Evolutionary conservation across 2,329 filamentous ascomycete species (phyloP).

Genomic region (Emergomyces pasteurianus): DNA sequence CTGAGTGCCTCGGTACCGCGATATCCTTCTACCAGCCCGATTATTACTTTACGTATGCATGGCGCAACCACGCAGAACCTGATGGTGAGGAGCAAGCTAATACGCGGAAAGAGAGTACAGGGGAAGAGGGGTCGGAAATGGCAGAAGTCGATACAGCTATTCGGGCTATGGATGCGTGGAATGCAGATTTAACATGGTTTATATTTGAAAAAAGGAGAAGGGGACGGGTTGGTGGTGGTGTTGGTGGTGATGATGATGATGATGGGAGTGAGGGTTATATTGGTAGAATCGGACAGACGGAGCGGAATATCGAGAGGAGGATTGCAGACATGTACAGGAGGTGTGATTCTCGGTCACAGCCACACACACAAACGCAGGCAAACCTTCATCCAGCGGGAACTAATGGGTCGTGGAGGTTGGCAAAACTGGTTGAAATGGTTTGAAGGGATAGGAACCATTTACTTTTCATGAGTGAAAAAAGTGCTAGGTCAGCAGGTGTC

Average conservation of each 20-base stretch:
- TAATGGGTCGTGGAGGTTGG: not conserved
- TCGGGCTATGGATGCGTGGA: constrained; percentile 31
- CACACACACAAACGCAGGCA: not conserved
- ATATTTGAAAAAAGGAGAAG: constrained; percentile 19
- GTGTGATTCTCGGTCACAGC: not conserved
- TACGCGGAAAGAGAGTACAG: constrained; percentile 9
- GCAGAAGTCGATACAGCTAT: constrained; percentile 17
- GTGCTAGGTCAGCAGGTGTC: no score
- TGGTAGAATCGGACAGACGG: not conserved
- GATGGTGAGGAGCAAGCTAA: constrained; percentile 5
- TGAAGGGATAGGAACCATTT: not conserved
- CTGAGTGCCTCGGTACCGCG: constrained; percentile 27
- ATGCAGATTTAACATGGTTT: constrained; percentile 31
- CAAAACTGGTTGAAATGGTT: not conserved
- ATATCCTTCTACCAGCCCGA: constrained; percentile 24
- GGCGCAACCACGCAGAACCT: not conserved
- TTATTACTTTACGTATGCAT: constrained; percentile 20
- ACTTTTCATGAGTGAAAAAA: not conserved
- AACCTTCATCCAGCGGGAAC: not conserved
- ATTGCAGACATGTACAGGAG: constrained; percentile 1
- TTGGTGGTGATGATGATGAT: not conserved
- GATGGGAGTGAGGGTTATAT: not conserved
- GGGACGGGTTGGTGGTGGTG: not conserved
- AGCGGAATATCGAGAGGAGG: not conserved
- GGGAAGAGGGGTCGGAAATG: constrained; percentile 18